Evolutionary conservation across 192 early-diverging fungal species (phyloP), one percentile per base, ranked within the genome.

Genomic region (Gryganskiella cystojenkinii): DNA sequence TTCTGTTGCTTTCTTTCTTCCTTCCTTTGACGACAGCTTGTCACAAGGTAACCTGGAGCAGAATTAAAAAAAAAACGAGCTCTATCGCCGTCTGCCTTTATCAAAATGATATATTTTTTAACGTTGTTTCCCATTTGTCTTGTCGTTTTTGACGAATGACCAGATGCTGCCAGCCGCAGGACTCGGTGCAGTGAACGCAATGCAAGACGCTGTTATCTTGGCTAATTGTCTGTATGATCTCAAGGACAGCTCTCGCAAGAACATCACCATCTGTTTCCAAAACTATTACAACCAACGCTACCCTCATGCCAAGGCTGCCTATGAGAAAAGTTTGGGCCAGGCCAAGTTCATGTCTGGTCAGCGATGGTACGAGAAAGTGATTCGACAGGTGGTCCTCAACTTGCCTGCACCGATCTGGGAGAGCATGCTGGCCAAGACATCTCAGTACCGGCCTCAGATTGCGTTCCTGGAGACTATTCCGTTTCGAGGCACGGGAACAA

Each of bases 171-270:
- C 52, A 2, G 27, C 4, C 52, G 52, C 22, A 7, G 52, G 52
- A 22, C 27, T 40, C 28, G 61, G 61, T 14, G 61, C 34, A 2
- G 42, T 63, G 24, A 63, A 52, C 40, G 61, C 61, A 13, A 37
- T 63, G 33, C 61, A 63, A 33, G 61, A 63, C 49, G 27, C 61
- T 9, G 61, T 63, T 1, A 27, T 63, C 34, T 33, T 63, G n/a
- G 37, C 61, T 33, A 63, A 63, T n/a, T 20, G n/a, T 45, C n/a
- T 63, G 14, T 63, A 63, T 27, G 61, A 63, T 28, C 20, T 63
- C 0, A 17, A 35, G 33, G 10, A 22, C 13, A 22, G 10, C 49
- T 30, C n/a, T 11, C 15, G 13, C 27, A 14, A 63, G 33, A 40
- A 25, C 22, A 35, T 63, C 14, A 15, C 47, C 7, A 34, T 27